These are phyloP conservation scores for Eucalyptus regnans DNA, from an alignment of 345 rosid genomes.

Conservation along the genomic window DNA sequence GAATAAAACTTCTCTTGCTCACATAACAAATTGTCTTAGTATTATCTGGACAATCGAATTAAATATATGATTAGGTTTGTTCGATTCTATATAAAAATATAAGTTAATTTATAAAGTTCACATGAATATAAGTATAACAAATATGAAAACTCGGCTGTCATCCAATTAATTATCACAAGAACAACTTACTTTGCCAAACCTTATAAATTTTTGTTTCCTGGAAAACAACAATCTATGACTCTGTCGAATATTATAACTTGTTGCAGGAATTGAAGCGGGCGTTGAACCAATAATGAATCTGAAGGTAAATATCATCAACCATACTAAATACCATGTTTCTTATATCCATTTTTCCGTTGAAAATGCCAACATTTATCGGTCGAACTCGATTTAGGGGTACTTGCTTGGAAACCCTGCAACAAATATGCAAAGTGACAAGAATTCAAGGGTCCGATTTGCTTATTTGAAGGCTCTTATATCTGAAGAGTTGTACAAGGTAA, in stretches of 20 bases:
- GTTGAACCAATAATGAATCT: not conserved
- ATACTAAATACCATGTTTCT: not conserved
- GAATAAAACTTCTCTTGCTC: not conserved
- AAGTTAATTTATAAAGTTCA: not conserved
- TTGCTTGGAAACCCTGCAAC: constrained; percentile 17
- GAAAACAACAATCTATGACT: not conserved
- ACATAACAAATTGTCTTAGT: not conserved
- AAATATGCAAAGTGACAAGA: not conserved
- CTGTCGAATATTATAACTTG: not conserved
- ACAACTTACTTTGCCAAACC: no score
- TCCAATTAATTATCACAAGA: not conserved
- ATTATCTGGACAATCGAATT: not conserved
- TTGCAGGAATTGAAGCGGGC: not conserved
- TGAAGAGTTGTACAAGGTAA: constrained; percentile 6
- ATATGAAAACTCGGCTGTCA: not conserved
- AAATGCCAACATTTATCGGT: not conserved
- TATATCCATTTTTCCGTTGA: not conserved
- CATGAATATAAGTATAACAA: not conserved
- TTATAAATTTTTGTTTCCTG: not conserved
- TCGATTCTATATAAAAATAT: not conserved
- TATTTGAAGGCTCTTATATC: constrained; percentile 10
- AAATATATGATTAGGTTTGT: not conserved
- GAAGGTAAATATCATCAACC: not conserved
- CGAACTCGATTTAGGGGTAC: constrained; percentile 8
- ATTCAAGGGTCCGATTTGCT: constrained; percentile 6